Evolutionary conservation across 2,329 filamentous ascomycete genomes (phyloP).

Genomic region (Plenodomus biglobosus): DNA sequence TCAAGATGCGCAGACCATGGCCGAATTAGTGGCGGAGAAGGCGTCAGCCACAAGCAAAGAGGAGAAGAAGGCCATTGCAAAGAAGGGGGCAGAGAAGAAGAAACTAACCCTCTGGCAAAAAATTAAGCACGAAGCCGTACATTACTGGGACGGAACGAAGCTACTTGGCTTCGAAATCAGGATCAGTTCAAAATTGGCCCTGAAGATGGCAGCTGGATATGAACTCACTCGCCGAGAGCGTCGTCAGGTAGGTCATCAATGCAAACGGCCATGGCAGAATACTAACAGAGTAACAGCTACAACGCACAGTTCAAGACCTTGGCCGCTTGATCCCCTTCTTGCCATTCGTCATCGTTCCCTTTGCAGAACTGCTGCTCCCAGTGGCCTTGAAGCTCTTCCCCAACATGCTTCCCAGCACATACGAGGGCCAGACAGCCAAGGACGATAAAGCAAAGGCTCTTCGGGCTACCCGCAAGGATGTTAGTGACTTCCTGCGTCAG

Average conservation of each 20-base stretch:
- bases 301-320: conserved; percentile 90
- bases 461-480: conserved; percentile 86
- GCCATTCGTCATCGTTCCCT: conserved; percentile 94
- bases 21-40: conserved; percentile 66
- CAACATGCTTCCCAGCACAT: conserved; percentile 95
- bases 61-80: conserved; percentile 60
- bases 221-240: conserved; percentile 93
- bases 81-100: conserved; percentile 68
- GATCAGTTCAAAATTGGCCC: conserved; percentile 85
- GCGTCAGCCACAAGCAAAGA: conserved; percentile 50
- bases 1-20: conserved; percentile 54
- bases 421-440: conserved; percentile 87
- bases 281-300: conserved; percentile 56
- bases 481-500: conserved; percentile 83
- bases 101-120: conserved; percentile 89
- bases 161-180: conserved; percentile 86
- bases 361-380: conserved; percentile 89
- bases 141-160: conserved; percentile 99
- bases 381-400: conserved; percentile 93
- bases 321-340: conserved; percentile 93
- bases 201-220: conserved; percentile 98
- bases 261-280: neutral
- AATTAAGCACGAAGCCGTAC: conserved; percentile 88
- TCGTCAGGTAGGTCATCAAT: conserved; percentile 62
- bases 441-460: conserved; percentile 83